These are phyloP conservation scores for Acephala macrosclerotiorum DNA, from an alignment of 2,329 filamentous ascomycete species.

Conservation along the genomic window DNA sequence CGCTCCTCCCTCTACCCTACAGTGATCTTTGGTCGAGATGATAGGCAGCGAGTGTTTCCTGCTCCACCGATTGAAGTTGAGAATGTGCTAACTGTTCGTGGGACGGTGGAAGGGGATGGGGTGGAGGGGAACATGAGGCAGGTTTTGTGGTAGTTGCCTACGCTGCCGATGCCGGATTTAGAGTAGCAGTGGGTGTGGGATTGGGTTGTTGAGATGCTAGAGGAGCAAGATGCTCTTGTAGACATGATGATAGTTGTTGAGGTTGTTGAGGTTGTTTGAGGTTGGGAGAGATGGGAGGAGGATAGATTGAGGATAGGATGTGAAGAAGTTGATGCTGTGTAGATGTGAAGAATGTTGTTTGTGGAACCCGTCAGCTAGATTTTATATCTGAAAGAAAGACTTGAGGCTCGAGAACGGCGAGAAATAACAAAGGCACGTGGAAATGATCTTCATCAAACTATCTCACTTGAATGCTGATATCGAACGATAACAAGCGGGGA, in stretches of 20 bases:
- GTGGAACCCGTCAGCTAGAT: no score
- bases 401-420: neutral
- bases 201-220: conserved; percentile 1
- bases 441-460: neutral
- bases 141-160: conserved; percentile 24
- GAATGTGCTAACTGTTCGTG: conserved; percentile 20
- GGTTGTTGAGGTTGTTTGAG: neutral
- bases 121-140: conserved; percentile 5
- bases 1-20: neutral
- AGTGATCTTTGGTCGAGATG: conserved; percentile 22
- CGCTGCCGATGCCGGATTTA: conserved; percentile 31
- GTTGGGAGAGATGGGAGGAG: no score
- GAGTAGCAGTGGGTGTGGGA: conserved; percentile 16
- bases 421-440: neutral
- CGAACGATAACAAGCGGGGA: neutral
- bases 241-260: conserved; percentile 14
- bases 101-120: neutral
- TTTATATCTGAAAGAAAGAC: neutral
- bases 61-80: conserved; percentile 25
- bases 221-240: conserved; percentile 6
- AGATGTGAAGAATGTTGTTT: neutral
- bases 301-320: neutral
- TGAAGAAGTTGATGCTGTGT: neutral
- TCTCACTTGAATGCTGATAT: neutral
- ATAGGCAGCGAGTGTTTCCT: conserved; percentile 23